Conservation (phyloP, 2,329 filamentous ascomycete species). For the Laburnicola sp. region DNA sequence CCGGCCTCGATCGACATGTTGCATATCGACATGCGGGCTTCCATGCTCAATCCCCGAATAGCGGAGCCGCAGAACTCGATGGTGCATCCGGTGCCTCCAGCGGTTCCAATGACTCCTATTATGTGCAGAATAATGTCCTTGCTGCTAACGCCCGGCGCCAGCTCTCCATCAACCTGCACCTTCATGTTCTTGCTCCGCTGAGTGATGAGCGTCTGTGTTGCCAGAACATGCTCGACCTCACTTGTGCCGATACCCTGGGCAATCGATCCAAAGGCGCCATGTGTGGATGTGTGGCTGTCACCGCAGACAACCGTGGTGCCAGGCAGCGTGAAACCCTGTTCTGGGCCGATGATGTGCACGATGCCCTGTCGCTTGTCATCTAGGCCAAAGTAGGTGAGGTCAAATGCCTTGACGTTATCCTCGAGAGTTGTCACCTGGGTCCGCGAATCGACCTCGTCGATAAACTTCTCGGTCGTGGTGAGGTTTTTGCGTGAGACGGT, state of each 20-base stretch:
- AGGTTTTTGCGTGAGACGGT: conserved; percentile 87
- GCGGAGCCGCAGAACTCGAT: conserved; percentile 98
- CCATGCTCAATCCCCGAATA: conserved; percentile 87
- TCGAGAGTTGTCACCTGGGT: conserved; percentile 94
- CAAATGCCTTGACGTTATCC: conserved; percentile 95
- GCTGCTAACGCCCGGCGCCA: conserved; percentile 87
- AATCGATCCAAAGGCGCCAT: conserved; percentile 92
- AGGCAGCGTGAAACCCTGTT: conserved; percentile 97
- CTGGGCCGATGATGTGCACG: conserved; percentile 96
- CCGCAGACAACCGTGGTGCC: conserved; percentile 97
- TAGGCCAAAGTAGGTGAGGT: conserved; percentile 94
- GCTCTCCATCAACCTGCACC: conserved; percentile 88
- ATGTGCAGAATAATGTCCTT: conserved; percentile 94
- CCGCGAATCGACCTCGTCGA: conserved; percentile 90
- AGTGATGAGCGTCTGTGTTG: conserved; percentile 92
- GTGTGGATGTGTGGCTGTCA: conserved; percentile 96
- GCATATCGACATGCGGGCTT: conserved; percentile 98
- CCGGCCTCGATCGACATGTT: conserved; percentile 99
- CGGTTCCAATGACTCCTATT: conserved; percentile 92
- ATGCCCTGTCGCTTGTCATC: conserved; percentile 97
- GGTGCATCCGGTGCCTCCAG: conserved; percentile 89
- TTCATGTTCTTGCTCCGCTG: conserved; percentile 98
- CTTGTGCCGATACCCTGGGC: conserved; percentile 98
- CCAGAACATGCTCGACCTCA: conserved; percentile 97
- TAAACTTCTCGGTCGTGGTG: conserved; percentile 91